Conservation (phyloP, 1,139 yeast genomes). For the Candida glucosophila region DNA sequence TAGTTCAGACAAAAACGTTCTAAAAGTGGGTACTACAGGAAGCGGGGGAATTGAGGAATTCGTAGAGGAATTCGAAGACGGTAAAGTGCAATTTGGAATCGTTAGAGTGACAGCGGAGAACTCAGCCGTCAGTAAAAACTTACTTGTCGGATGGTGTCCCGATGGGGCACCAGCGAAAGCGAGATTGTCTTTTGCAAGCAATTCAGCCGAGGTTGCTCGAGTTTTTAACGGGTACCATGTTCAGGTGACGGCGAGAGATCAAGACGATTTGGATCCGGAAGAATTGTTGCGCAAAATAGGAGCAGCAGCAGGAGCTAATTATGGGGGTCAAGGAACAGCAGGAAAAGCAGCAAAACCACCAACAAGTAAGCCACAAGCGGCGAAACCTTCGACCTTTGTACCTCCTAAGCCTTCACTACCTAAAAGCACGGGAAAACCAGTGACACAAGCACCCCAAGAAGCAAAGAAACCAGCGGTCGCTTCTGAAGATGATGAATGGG, state of each 20-base stretch:
- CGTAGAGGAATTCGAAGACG: constrained; percentile 74
- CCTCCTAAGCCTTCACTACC: constrained; percentile 23
- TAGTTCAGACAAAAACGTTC: constrained; percentile 50
- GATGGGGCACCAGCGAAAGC: constrained; percentile 74
- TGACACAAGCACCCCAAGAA: constrained; percentile 18
- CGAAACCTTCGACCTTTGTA: constrained; percentile 8
- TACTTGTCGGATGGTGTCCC: constrained; percentile 91
- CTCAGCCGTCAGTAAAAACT: constrained; percentile 75
- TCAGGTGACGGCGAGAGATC: constrained; percentile 92
- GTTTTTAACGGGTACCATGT: constrained; percentile 80
- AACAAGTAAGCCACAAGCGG: constrained; percentile 17
- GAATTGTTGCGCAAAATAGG: constrained; percentile 71
- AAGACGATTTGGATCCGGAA: constrained; percentile 76
- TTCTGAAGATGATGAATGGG: constrained; percentile 73
- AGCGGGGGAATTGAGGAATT: constrained; percentile 68
- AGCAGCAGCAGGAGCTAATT: constrained; percentile 94
- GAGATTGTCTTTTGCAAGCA: constrained; percentile 65
- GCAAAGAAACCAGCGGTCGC: too few relatives aligned
- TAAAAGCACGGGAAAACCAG: constrained; percentile 33
- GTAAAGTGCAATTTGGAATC: constrained; percentile 85
- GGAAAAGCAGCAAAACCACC: constrained; percentile 33
- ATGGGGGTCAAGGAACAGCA: constrained; percentile 51
- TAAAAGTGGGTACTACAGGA: constrained; percentile 52
- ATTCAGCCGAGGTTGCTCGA: constrained; percentile 66
- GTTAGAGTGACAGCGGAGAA: constrained; percentile 86